Percentiles rank a stretch among this genome's conserved stretches.
Conservation (phyloP, 352 stramenopile species). For the Phytophthora megakarya region DNA sequence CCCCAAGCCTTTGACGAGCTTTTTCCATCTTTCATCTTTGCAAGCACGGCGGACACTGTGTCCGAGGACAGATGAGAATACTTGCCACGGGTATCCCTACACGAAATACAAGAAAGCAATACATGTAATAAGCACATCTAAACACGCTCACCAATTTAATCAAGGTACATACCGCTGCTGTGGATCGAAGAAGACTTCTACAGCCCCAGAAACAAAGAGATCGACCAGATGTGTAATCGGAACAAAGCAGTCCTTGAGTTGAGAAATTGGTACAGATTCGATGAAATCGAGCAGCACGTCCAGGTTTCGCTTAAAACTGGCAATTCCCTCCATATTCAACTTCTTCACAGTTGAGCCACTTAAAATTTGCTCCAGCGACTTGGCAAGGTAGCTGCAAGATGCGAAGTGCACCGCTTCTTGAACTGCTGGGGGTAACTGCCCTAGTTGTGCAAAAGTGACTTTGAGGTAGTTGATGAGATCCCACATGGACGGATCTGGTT, state of each 20-base stretch:
- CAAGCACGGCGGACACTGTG: constrained; percentile 62
- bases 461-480: constrained; percentile 88
- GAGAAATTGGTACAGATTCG: constrained; percentile 55
- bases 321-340: constrained; percentile 68
- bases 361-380: constrained; percentile 74
- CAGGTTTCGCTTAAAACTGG: constrained; percentile 81
- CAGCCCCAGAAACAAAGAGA: constrained; percentile 63
- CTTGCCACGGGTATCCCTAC: constrained; percentile 57
- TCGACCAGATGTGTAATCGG: constrained; percentile 70
- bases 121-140: background rate
- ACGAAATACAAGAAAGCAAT: background rate
- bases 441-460: constrained; percentile 72
- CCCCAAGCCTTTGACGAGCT: constrained; percentile 57
- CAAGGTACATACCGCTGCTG: constrained; percentile 49
- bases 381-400: constrained; percentile 79
- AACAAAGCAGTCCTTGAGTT: constrained; percentile 71
- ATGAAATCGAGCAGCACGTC: constrained; percentile 74
- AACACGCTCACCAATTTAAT: background rate
- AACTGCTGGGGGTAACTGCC: constrained; percentile 56
- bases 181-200: constrained; percentile 65
- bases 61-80: constrained; percentile 72
- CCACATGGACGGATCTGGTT: constrained; percentile 81
- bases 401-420: constrained; percentile 78
- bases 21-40: constrained; percentile 79
- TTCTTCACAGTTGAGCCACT: constrained; percentile 66